Conservation (phyloP, 108 stramenopile species). For the Schizochytrium sp. region DNA sequence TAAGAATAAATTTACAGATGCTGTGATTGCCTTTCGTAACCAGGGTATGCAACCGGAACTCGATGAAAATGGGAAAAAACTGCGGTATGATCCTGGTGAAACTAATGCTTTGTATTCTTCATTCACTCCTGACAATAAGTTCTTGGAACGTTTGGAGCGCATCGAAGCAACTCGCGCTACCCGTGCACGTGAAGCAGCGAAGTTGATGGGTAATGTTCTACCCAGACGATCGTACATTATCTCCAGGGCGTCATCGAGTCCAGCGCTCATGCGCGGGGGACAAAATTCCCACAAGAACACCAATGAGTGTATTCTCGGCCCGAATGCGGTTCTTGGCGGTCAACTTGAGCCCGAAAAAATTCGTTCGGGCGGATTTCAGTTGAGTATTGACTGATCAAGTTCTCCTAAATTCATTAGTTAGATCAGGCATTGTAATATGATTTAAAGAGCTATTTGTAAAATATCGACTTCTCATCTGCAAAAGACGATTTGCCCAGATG, state of each 20-base stretch:
- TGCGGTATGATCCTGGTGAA: slow-evolving; percentile 24
- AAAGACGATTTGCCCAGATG: too few relatives aligned
- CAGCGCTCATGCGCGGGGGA: not conserved
- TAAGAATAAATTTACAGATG: slow-evolving; percentile 9
- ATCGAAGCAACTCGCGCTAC: not conserved
- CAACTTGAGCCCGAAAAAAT: not conserved
- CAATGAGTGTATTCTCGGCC: not conserved
- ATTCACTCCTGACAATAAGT: slow-evolving; percentile 45
- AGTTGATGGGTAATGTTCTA: not conserved
- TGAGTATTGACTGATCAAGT: not conserved
- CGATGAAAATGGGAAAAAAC: slow-evolving; percentile 44
- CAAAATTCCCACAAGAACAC: not conserved
- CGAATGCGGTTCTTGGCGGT: not conserved
- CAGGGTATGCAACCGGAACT: not conserved
- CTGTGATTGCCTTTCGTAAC: slow-evolving; percentile 32
- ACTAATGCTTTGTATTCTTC: not conserved
- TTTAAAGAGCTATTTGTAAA: too few relatives aligned
- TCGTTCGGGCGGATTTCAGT: not conserved
- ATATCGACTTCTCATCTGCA: too few relatives aligned
- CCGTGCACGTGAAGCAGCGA: not conserved
- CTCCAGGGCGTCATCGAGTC: not conserved
- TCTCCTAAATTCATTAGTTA: too few relatives aligned
- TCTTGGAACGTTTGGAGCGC: not conserved
- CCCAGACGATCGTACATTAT: slow-evolving; percentile 2
- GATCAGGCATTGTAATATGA: too few relatives aligned